Base-by-base conservation (phyloP, 768 basidiomycete species). In the Mycena galericulata region DNA sequence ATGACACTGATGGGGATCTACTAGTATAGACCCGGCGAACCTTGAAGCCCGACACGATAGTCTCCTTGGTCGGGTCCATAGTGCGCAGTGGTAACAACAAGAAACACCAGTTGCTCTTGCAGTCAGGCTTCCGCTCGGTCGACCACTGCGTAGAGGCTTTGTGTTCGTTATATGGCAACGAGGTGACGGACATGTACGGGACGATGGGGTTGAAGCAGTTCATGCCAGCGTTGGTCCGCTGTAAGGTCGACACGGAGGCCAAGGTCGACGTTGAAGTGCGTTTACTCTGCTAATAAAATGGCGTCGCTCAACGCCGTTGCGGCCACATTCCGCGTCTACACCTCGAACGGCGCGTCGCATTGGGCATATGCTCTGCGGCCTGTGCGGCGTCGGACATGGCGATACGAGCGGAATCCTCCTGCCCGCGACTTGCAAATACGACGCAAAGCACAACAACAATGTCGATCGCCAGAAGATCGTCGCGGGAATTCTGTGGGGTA, bases 341-440 rank as follows among this genome's bases (percentile, higher is more conserved):
- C 50, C 5, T 41, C 50, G 0, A 3, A 2, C 9, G 62, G 62
- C 18, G 62, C 15, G 18, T 62, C 61, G 27, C 61, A 62, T 62
- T 18, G 61, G 61, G 36, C 61, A 62, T 22, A 54, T 62, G 20
- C 61, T 62, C 18, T n/a, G n/a, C n/a, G 61, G 61, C 1, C 61
- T 50, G 20, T 62, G 53, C 34, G 61, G 61, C 38, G 61, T 62
- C 40, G 61, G 26, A 3, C 62, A 62, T 24, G 61, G 61, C 26
- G 36, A n/a, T 1, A 62, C 61, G 20, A 62, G 61, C 51, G 49
- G 38, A 1, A 62, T 62, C 22, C 61, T 62, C 7, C 61, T 62
- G 2, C 61, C 61, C n/a, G 61, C 61, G 50, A 38, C 43, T 12
- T 62, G 61, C 24, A 36, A 36, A 14, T 36, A 36, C 34, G 14